Conservation (phyloP, 1,284 basidiomycete genomes). For the Sphagnurus paluster region DNA sequence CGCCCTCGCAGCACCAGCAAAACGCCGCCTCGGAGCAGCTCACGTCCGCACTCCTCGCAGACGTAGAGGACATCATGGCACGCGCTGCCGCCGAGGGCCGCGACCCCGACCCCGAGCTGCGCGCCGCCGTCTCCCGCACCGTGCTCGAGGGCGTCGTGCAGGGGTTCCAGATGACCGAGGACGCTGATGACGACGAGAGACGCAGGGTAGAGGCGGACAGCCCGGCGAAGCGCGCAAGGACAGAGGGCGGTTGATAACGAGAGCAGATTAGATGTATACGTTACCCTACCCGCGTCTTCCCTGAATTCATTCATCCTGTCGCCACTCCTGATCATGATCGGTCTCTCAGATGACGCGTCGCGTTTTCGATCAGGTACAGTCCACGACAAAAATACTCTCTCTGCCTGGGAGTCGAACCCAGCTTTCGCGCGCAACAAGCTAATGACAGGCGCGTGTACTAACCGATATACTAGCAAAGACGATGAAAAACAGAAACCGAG, state of each 20-base stretch:
- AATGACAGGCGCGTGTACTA: constrained; percentile 1
- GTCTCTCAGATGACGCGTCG: no score
- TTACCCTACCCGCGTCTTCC: no score
- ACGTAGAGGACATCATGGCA: constrained; percentile 66
- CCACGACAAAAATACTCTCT: neutral
- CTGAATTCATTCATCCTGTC: no score
- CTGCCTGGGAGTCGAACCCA: constrained; percentile 1
- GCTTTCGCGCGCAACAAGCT: neutral
- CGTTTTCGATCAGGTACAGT: neutral
- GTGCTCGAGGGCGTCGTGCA: constrained; percentile 62
- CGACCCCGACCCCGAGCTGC: constrained; percentile 62
- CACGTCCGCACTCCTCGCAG: constrained; percentile 66
- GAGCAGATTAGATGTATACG: neutral
- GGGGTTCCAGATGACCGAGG: constrained; percentile 51
- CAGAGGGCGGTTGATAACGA: constrained; percentile 21
- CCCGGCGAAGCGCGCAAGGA: constrained; percentile 31
- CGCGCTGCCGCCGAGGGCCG: constrained; percentile 62
- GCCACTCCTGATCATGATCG: constrained; percentile 41
- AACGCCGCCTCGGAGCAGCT: constrained; percentile 69
- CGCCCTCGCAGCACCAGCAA: constrained; percentile 67
- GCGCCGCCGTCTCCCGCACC: constrained; percentile 54
- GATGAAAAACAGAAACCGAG: no score
- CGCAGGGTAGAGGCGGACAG: constrained; percentile 13
- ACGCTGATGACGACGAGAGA: constrained; percentile 8
- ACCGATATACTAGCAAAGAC: constrained; percentile 1